These are phyloP conservation scores for Phycomyces blakesleeanus DNA, from an alignment of 192 early-diverging fungal species.

Conservation along the genomic window DNA sequence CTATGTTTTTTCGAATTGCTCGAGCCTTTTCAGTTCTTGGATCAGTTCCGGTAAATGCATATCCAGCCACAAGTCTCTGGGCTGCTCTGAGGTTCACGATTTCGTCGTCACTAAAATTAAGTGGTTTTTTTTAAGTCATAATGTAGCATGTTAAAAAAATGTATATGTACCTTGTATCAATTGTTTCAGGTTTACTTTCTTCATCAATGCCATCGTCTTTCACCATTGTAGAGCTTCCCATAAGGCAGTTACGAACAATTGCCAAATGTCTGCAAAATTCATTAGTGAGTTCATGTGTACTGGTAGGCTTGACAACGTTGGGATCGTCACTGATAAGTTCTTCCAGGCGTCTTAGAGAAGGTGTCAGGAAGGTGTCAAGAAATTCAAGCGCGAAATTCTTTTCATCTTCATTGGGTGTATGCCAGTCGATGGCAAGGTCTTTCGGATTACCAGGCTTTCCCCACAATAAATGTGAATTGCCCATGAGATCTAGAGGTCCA, in stretches of 20 bases:
- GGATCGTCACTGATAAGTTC: constrained; percentile 36
- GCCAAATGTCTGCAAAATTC: constrained; percentile 51
- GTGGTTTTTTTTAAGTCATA: background rate
- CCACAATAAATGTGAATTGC: constrained; percentile 74
- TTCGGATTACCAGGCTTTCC: constrained; percentile 54
- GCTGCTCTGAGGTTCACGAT: constrained; percentile 5
- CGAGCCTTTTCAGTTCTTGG: constrained; percentile 43
- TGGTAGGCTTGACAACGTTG: constrained; percentile 24
- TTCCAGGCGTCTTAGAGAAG: constrained; percentile 34
- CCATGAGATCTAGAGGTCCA: constrained; percentile 47
- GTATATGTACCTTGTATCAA: constrained; percentile 4
- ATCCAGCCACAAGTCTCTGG: constrained; percentile 51
- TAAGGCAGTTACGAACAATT: constrained; percentile 49
- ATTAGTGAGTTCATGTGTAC: constrained; percentile 35
- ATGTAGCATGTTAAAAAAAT: no score
- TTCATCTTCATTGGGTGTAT: constrained; percentile 65
- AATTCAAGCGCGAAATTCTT: constrained; percentile 65
- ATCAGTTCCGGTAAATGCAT: constrained; percentile 63
- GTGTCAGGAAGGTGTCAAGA: constrained; percentile 48
- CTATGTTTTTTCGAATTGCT: constrained; percentile 52
- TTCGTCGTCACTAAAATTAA: constrained; percentile 3
- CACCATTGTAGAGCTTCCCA: constrained; percentile 48
- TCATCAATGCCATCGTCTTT: constrained; percentile 51
- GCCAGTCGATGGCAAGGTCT: constrained; percentile 70
- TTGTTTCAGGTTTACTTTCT: constrained; percentile 15